Percentiles rank a stretch among this genome's conserved stretches.
Evolutionary conservation across 768 basidiomycete genomes (phyloP).

Genomic region (Mycena epipterygia): DNA sequence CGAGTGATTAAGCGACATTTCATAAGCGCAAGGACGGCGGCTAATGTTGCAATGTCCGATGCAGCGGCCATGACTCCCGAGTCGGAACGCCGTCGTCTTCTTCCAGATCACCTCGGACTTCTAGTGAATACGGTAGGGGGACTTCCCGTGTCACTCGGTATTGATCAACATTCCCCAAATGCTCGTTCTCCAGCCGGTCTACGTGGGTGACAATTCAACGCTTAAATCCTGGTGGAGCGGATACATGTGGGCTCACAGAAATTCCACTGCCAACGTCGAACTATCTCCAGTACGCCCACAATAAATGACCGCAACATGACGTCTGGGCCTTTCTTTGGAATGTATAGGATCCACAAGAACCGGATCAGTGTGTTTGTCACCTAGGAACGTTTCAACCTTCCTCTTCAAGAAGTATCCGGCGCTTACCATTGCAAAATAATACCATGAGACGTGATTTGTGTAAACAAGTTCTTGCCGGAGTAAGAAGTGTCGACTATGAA

Average conservation of each 20-base stretch:
- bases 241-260: slow-evolving; percentile 70
- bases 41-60: not conserved
- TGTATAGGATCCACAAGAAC: slow-evolving; percentile 87
- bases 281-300: slow-evolving; percentile 78
- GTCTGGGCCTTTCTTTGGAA: slow-evolving; percentile 65
- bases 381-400: slow-evolving; percentile 50
- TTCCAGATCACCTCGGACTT: slow-evolving; percentile 22
- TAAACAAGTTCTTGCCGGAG: slow-evolving; percentile 86
- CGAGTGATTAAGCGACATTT: no score
- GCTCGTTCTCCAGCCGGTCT: slow-evolving; percentile 93
- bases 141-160: slow-evolving; percentile 91
- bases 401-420: slow-evolving; percentile 28
- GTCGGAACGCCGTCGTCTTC: slow-evolving; percentile 4
- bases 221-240: slow-evolving; percentile 4
- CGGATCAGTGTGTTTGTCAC: slow-evolving; percentile 80
- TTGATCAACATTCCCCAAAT: slow-evolving; percentile 90
- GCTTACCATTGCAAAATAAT: slow-evolving; percentile 83
- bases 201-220: not conserved
- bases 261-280: slow-evolving; percentile 92
- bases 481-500: slow-evolving; percentile 66
- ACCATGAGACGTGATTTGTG: slow-evolving; percentile 70
- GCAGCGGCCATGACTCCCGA: not conserved
- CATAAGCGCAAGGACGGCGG: not conserved
- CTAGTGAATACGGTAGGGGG: slow-evolving; percentile 75
- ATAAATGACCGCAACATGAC: slow-evolving; percentile 75